Evolutionary conservation across 768 basidiomycete species (phyloP).

Genomic region (Termitomyces sp.): DNA sequence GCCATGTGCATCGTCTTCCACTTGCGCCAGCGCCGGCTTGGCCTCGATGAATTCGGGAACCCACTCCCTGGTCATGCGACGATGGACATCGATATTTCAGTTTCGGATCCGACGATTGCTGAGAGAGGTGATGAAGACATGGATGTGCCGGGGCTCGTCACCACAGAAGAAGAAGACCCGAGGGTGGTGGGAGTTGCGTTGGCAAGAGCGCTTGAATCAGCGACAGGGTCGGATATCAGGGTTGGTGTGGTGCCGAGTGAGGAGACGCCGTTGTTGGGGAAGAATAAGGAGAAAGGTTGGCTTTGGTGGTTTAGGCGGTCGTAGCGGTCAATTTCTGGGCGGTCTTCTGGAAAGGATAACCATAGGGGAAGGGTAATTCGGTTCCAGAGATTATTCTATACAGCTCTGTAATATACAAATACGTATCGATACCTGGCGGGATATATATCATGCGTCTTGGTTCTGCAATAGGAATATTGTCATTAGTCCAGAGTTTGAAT

Average conservation of each 20-base stretch:
- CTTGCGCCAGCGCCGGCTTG: constrained; percentile 62
- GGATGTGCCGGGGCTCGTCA: constrained; percentile 19
- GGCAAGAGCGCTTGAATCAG: constrained; percentile 17
- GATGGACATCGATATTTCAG: not conserved
- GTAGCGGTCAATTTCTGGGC: not conserved
- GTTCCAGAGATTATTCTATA: not conserved
- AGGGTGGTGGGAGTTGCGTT: constrained; percentile 15
- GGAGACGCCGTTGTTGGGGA: constrained; percentile 16
- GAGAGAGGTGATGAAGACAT: constrained; percentile 5
- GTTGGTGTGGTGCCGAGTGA: constrained; percentile 7
- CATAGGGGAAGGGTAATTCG: too few species aligned
- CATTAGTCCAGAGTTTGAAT: not conserved
- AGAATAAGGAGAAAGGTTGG: not conserved
- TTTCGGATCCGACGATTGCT: not conserved
- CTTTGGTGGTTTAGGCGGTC: constrained; percentile 1
- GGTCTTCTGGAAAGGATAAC: not conserved
- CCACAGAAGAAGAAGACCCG: constrained; percentile 18
- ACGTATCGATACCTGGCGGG: not conserved
- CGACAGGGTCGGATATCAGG: constrained; percentile 19
- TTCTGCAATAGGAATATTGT: not conserved
- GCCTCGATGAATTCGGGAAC: constrained; percentile 87
- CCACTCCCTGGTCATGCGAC: constrained; percentile 18
- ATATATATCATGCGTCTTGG: not conserved
- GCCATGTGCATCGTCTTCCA: constrained; percentile 87
- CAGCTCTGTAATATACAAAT: not conserved